Base-by-base conservation (phyloP, 1,139 yeast species). In the Lodderomyces metapsilosis region DNA sequence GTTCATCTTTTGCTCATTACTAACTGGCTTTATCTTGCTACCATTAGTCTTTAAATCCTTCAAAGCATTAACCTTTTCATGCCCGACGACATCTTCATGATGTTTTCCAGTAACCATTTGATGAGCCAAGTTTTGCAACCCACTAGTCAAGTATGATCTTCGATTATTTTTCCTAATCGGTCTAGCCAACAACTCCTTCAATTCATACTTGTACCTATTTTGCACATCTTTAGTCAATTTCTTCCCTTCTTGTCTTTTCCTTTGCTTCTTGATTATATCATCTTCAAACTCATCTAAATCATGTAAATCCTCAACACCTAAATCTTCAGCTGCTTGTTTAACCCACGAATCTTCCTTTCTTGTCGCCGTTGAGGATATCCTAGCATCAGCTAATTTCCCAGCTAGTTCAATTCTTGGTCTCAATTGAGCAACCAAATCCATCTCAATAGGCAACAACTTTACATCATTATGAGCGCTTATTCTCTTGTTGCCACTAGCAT, bases 261-360 rank as follows among this genome's bases (percentile, higher is more conserved):
- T 73, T 56, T 78, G 83, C 57, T 78, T 82, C 52, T 78, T 81
- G 42, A 84, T 63, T 39, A 80, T 75, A 45, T 80, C 84, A 57
- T 85, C 95, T 51, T 81, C 88, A 46, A 68, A 71, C 34, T 73
- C 82, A 21, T 64, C 60, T 43, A 82, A 71, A 43, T 82, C 89
- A 30, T 76, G 71, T 42, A 80, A 62, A 46, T 80, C 82, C 35
- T 85, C 95, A 25, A 91, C 67, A 4, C 96, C 99, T 43, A 94
- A 71, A 43, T 92, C 98, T 40, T 85, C 94, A 0, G 98, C 98
- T 0, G 97, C 97, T 57, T 88, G 83, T 45, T 79, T 77, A 44
- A 89, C 71, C 97, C 98, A 91, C 21, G 79, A 71, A 43, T 79
- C 80, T 51, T 87, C 94, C 54, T 88, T 88, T 31, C 76, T 75